Base-by-base conservation (phyloP, 2,329 filamentous ascomycete genomes). In the Pyrenophora graminea region DNA sequence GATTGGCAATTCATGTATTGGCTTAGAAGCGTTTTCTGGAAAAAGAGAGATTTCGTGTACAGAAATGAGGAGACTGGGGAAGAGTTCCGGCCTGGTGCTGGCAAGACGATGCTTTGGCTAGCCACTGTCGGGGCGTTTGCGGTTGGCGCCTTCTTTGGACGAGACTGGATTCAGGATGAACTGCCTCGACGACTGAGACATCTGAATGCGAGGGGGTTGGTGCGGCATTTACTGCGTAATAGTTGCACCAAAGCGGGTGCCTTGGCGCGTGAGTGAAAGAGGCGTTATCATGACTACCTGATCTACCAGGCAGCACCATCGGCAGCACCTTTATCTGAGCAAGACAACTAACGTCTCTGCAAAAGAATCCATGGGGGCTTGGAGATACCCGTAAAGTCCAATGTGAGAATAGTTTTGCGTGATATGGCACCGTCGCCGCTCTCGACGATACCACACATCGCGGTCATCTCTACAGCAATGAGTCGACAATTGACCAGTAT, bases 1-100 rank as follows among this genome's bases (percentile, higher is more conserved):
- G 77, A 80, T 40, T 81, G 76, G 72, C 78, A 81, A 60, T 80
- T 74, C 48, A 66, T 70, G 44, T 81, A 75, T 51, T 82, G 79
- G 78, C 45, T 74, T 15, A 62, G 79, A 12, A 81, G 77, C 45
- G 57, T 82, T 1, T 80, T 80, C 45, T 68, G 77, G 34, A 63
- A 64, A 1, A 73, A 64, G 61, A 50, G 55, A 2, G 76, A 79
- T 37, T 75, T 79, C 48, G 52, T 67, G 4, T 74, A 71, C 50
- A 56, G 51, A 6, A 61, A 67, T 39, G 61, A 56, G 23, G 45
- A 46, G 42, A 64, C 49, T 3, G 62, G 62, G 5, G 41, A 45
- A 18, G 59, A 60, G n/a, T 51, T 68, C 2, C 44, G 46, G 36
- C 61, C 59, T 4, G 58, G 52, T 8, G 45, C 45, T 9, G 31